These are phyloP conservation scores for Solanum appendiculatum DNA, from an alignment of 257 asterid genomes.

Conservation along the genomic window DNA sequence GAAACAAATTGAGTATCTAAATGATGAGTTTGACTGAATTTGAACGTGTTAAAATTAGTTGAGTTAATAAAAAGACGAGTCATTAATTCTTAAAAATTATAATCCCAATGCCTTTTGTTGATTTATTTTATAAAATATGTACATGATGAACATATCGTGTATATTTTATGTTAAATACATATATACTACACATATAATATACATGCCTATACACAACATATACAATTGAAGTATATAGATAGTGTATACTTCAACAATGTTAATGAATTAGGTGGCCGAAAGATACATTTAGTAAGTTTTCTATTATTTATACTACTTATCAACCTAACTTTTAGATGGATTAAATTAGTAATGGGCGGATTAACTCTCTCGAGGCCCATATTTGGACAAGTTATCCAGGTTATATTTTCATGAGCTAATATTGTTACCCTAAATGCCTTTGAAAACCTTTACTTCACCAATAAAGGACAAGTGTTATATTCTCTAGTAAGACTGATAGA, in stretches of 20 bases:
- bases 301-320: not conserved
- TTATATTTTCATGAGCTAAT: not conserved
- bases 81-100: too few relatives aligned
- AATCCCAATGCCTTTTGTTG: too few relatives aligned
- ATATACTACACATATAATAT: too few relatives aligned
- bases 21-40: not conserved
- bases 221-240: too few relatives aligned
- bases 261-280: not conserved
- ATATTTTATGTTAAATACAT: too few relatives aligned
- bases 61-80: too few relatives aligned
- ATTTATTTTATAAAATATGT: too few relatives aligned
- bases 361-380: not conserved
- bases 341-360: too few relatives aligned
- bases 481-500: not conserved
- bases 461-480: not conserved
- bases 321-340: not conserved
- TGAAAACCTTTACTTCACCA: not conserved
- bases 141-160: too few relatives aligned
- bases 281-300: too few relatives aligned
- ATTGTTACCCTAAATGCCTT: not conserved
- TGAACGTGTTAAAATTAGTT: too few relatives aligned
- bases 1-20: not conserved
- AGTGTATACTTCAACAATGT: not conserved
- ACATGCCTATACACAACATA: not conserved
- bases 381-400: not conserved